Evolutionary conservation across 73 alveolate species (phyloP).

Genomic region (Paraurostyla sp.): DNA sequence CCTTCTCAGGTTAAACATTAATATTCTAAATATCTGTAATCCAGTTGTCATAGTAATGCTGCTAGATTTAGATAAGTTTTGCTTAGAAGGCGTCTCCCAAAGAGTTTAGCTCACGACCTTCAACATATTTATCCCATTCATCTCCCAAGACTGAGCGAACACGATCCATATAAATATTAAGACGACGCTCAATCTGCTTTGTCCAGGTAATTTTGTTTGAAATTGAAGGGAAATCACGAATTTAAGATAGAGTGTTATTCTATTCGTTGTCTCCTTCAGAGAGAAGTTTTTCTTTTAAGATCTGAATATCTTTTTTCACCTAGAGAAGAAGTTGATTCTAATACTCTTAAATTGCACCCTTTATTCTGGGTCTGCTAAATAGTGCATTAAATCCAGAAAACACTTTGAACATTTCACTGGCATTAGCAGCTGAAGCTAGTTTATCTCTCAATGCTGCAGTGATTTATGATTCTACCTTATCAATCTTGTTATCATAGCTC

Average conservation of each 20-base stretch:
- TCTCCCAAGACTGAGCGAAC: constrained; percentile 92
- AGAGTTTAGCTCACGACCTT: constrained; percentile 91
- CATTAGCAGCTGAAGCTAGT: constrained; percentile 92
- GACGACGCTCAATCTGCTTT: constrained; percentile 89
- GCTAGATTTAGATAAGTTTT: constrained; percentile 71
- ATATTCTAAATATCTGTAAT: constrained; percentile 67
- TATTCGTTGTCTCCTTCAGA: constrained; percentile 85
- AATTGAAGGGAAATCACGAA: constrained; percentile 93
- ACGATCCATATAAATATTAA: constrained; percentile 77
- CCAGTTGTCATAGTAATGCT: constrained; percentile 75
- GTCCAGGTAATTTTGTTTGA: constrained; percentile 96
- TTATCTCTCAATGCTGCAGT: constrained; percentile 93
- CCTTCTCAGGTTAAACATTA: constrained; percentile 62
- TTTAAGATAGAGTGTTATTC: constrained; percentile 82
- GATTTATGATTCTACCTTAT: constrained; percentile 94
- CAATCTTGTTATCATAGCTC: constrained; percentile 84
- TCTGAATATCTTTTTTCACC: constrained; percentile 86
- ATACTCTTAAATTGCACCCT: constrained; percentile 97
- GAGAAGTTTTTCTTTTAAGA: constrained; percentile 85
- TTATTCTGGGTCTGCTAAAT: constrained; percentile 92
- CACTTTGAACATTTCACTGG: constrained; percentile 97
- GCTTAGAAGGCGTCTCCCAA: constrained; percentile 90
- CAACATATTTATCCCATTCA: constrained; percentile 91
- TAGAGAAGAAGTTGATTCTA: constrained; percentile 90
- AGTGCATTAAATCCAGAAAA: constrained; percentile 95